Conservation (phyloP, 805 yeast genomes). For the Nematodospora valgi region DNA sequence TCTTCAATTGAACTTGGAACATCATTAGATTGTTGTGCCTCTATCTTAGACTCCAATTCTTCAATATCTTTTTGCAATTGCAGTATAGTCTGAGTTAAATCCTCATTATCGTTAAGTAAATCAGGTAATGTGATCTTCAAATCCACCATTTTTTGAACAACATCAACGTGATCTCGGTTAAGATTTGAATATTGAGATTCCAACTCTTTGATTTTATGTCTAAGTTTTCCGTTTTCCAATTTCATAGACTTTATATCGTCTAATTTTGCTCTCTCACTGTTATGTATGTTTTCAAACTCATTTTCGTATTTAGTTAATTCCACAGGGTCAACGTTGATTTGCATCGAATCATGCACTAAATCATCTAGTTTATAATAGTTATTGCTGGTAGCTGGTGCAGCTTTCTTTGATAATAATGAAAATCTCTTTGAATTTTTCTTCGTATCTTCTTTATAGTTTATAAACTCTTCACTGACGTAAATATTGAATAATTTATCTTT, state of each 20-base stretch:
- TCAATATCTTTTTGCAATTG: slow-evolving; percentile 25
- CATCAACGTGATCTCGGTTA: slow-evolving; percentile 78
- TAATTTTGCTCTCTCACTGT: slow-evolving; percentile 60
- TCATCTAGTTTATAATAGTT: slow-evolving; percentile 62
- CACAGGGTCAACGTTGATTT: slow-evolving; percentile 67
- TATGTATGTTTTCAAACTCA: slow-evolving; percentile 74
- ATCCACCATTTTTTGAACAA: slow-evolving; percentile 84
- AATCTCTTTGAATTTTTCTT: slow-evolving; percentile 14
- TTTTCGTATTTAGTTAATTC: slow-evolving; percentile 65
- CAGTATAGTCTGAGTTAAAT: slow-evolving; percentile 45
- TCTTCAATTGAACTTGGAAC: slow-evolving; percentile 37
- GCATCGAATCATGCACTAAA: slow-evolving; percentile 76
- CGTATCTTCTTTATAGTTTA: slow-evolving; percentile 13
- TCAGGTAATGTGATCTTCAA: slow-evolving; percentile 75
- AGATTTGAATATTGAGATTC: slow-evolving; percentile 67
- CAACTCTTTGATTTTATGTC: slow-evolving; percentile 67
- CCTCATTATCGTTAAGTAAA: slow-evolving; percentile 68
- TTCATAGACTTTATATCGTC: slow-evolving; percentile 59
- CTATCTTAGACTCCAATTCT: slow-evolving; percentile 40
- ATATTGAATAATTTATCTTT: slow-evolving; percentile 76
- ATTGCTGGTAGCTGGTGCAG: slow-evolving; percentile 1
- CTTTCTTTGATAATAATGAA: slow-evolving; percentile 22
- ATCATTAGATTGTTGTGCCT: slow-evolving; percentile 5
- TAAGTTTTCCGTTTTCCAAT: slow-evolving; percentile 65
- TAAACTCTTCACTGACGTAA: slow-evolving; percentile 48